Evolutionary conservation across 2,329 filamentous ascomycete species (phyloP).

Genomic region (Exophiala calicioides): DNA sequence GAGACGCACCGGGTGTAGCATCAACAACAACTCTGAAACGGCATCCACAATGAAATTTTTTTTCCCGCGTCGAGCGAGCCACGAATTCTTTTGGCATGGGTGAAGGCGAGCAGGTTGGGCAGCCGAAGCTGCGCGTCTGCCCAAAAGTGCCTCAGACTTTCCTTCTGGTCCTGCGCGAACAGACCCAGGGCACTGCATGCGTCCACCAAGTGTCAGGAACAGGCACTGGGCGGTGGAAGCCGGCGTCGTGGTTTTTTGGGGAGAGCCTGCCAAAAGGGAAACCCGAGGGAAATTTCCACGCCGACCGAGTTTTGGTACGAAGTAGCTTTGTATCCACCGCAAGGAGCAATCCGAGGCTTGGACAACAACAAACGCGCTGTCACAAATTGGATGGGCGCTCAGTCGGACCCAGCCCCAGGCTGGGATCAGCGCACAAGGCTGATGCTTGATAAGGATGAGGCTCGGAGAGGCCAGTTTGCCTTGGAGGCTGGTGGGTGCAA

Average conservation of each 20-base stretch:
- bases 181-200: too few relatives aligned
- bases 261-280: conserved; percentile 1
- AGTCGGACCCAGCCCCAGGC: not conserved
- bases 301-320: not conserved
- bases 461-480: conserved; percentile 6
- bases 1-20: conserved; percentile 10
- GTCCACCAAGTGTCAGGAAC: too few relatives aligned
- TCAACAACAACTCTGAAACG: conserved; percentile 7
- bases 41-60: conserved; percentile 7
- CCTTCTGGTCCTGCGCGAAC: too few relatives aligned
- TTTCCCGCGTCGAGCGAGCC: not conserved
- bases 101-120: too few relatives aligned
- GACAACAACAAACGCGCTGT: not conserved
- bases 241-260: too few relatives aligned
- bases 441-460: conserved; percentile 8
- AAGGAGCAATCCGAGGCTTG: conserved; percentile 9
- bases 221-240: too few relatives aligned
- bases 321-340: conserved; percentile 5
- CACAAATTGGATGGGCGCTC: conserved; percentile 1
- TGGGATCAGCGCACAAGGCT: conserved; percentile 14
- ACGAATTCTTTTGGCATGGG: not conserved
- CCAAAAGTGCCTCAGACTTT: too few relatives aligned
- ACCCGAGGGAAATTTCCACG: conserved; percentile 14
- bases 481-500: conserved; percentile 12
- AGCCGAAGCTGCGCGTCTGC: too few relatives aligned